Evolutionary conservation across 2,329 filamentous ascomycete species (phyloP), one percentile per base, ranked within the genome.

Genomic region (Purpureocillium takamizusanense): DNA sequence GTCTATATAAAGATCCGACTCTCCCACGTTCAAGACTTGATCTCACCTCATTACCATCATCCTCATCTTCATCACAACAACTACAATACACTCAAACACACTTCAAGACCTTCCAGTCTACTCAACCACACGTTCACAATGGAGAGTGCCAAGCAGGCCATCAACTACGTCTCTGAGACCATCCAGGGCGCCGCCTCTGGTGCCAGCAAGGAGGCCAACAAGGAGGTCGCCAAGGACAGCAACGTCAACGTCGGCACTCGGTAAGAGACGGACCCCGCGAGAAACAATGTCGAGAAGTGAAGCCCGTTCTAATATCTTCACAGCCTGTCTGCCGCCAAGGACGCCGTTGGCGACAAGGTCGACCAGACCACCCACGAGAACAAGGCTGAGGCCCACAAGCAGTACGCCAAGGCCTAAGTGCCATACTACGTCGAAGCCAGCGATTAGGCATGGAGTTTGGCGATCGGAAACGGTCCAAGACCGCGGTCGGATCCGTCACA

Each of bases 161-260:
- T 63, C 66, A 82, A 81, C 75, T 82, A 82, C 74, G 76, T 82
- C 64, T 63, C 74, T 49, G 80, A 84, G 72, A 66, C 67, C 50
- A 59, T 81, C 55, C 72, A 81, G 68, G 70, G 76, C 51, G 66
- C 67, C 37, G 55, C 66, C 49, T 64, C 70, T 44, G 67, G 69
- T 52, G 69, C 72, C 46, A 74, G 69, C 66, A 83, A 84, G 74
- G 78, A 83, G 69, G 66, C 67, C 67, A 83, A 83, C 76, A 83
- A 83, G 75, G 59, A 69, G 50, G 65, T 78, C 50, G 79, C 79
- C 59, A 83, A 83, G 72, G 72, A 78, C 57, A 55, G 54, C 57
- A 66, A 79, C 53, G 70, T 66, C 47, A 51, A 49, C 45, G 11
- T 78, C 38, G 48, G 59, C 53, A 78, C 72, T 57, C 78, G 79